phyloP scores from a whole-genome alignment of 177 flowering plant species.

The Vitis hybrid region DNA sequence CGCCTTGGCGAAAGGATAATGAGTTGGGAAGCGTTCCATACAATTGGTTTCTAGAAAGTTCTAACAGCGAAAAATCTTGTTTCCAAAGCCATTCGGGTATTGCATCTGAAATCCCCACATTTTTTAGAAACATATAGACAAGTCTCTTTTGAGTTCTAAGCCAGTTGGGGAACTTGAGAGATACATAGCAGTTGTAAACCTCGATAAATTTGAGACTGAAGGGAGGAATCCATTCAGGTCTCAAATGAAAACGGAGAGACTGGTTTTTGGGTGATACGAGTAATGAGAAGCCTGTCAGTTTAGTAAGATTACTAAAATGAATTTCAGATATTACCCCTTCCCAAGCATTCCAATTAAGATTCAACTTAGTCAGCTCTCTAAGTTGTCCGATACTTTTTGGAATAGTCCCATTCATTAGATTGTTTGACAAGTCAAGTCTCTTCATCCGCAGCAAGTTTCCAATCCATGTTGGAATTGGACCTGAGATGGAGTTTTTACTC shows the following conservation, averaged over 20 bases:
- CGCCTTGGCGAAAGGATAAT: accelerated
- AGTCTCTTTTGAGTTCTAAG: slow-evolving; percentile 18
- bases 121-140: neutral
- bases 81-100: slow-evolving; percentile 22
- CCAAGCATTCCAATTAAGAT: slow-evolving; percentile 11
- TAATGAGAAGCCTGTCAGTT: neutral
- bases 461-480: slow-evolving; percentile 16
- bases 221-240: slow-evolving; percentile 15
- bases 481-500: neutral
- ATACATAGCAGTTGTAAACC: slow-evolving; percentile 6
- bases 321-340: slow-evolving; percentile 12
- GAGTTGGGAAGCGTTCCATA: slow-evolving; percentile 7
- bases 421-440: slow-evolving; percentile 5
- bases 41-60: slow-evolving; percentile 15
- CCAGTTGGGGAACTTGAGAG: slow-evolving; percentile 23
- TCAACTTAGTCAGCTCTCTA: neutral
- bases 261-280: neutral
- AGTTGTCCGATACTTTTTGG: slow-evolving; percentile 24
- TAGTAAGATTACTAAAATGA: slow-evolving; percentile 15
- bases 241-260: slow-evolving; percentile 5
- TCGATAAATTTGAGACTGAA: slow-evolving; percentile 14
- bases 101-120: slow-evolving; percentile 16
- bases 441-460: slow-evolving; percentile 12
- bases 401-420: slow-evolving; percentile 20
- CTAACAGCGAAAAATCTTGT: neutral